Conservation (phyloP, 352 stramenopile genomes). For the Paralagenidium karlingii region DNA sequence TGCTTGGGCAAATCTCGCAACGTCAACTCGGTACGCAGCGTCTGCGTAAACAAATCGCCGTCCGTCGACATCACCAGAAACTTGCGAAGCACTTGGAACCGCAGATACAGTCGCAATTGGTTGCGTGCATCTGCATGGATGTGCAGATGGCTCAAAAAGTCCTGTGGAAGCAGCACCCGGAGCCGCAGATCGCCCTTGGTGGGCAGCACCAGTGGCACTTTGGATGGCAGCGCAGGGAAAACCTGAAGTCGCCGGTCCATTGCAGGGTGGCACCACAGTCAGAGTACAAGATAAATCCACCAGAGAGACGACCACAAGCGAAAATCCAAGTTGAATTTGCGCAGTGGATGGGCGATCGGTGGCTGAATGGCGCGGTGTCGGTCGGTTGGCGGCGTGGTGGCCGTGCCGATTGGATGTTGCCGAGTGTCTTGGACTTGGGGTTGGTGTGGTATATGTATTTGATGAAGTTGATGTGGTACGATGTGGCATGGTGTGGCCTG, state of each 20-base stretch:
- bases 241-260: slow-evolving; percentile 40
- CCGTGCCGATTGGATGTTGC: too few relatives aligned
- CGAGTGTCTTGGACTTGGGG: too few relatives aligned
- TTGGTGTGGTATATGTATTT: too few relatives aligned
- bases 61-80: slow-evolving; percentile 67
- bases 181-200: slow-evolving; percentile 36
- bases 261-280: not conserved
- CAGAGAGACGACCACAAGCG: too few relatives aligned
- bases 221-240: slow-evolving; percentile 42
- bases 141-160: slow-evolving; percentile 30
- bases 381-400: too few relatives aligned
- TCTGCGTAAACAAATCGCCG: slow-evolving; percentile 54
- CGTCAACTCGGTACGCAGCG: slow-evolving; percentile 13
- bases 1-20: slow-evolving; percentile 23
- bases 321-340: too few relatives aligned
- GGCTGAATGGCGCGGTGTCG: too few relatives aligned
- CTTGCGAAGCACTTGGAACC: slow-evolving; percentile 42
- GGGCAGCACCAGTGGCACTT: slow-evolving; percentile 31
- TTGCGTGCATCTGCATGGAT: slow-evolving; percentile 35
- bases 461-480: too few relatives aligned
- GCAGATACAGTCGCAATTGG: slow-evolving; percentile 29
- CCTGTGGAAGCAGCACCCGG: slow-evolving; percentile 25
- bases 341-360: too few relatives aligned
- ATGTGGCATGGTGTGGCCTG: too few relatives aligned
- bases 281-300: not conserved